These are phyloP conservation scores for Apiospora phragmitis DNA, from an alignment of 2,329 filamentous ascomycete genomes.

Conservation along the genomic window DNA sequence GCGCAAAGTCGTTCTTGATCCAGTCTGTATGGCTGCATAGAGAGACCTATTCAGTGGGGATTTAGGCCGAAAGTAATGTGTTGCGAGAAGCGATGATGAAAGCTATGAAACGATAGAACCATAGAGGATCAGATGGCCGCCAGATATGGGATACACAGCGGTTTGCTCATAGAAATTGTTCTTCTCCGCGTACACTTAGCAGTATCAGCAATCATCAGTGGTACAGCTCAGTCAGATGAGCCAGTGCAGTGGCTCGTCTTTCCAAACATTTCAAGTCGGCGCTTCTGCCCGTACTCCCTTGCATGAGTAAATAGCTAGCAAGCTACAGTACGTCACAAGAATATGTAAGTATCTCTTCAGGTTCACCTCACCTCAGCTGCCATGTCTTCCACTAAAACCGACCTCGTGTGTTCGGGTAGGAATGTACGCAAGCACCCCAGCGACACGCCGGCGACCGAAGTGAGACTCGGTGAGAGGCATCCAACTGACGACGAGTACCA, in stretches of 20 bases:
- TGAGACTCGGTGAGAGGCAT: not conserved
- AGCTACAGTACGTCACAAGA: not conserved
- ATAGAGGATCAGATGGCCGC: not conserved
- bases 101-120: not conserved
- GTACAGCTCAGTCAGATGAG: not conserved
- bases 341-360: not conserved
- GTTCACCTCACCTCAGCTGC: not conserved
- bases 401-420: not conserved
- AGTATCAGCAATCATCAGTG: not conserved
- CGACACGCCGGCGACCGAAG: not conserved
- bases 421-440: not conserved
- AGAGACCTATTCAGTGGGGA: not conserved
- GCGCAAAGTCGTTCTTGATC: too few relatives aligned
- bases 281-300: not conserved
- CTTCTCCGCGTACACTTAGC: not conserved
- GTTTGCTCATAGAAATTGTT: not conserved
- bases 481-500: not conserved
- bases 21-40: not conserved
- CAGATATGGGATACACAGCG: not conserved
- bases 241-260: not conserved
- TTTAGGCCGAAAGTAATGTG: not conserved
- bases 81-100: not conserved
- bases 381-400: not conserved
- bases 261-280: not conserved
- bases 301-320: not conserved